phyloP scores from a whole-genome alignment of 139 green algal species.

The Chlorella ohadii region DNA sequence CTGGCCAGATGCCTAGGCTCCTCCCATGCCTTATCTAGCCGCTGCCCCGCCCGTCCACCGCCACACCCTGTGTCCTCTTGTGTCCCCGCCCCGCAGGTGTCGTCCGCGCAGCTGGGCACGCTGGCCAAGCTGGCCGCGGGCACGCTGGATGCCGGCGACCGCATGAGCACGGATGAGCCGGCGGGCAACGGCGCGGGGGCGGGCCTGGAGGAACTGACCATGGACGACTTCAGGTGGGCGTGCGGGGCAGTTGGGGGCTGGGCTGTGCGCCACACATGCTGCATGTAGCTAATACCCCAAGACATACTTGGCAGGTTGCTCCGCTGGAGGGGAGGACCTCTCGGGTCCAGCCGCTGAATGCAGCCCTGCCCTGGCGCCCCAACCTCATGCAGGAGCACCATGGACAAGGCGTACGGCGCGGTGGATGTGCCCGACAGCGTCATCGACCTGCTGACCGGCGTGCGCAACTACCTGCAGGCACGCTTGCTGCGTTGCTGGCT shows the following conservation, averaged over 20 bases:
- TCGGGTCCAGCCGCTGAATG: no score
- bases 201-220: slow-evolving; percentile 44
- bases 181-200: not conserved
- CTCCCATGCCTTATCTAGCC: no score
- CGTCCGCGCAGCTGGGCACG: slow-evolving; percentile 63
- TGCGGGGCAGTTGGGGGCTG: no score
- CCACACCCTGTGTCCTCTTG: no score
- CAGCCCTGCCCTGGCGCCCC: not conserved
- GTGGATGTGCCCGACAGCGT: slow-evolving; percentile 83
- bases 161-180: not conserved
- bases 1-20: no score
- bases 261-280: no score
- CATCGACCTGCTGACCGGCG: slow-evolving; percentile 86
- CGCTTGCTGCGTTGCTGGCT: not conserved
- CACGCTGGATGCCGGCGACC: slow-evolving; percentile 30
- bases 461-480: slow-evolving; percentile 80
- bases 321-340: no score
- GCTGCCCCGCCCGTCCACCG: no score
- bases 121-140: slow-evolving; percentile 81
- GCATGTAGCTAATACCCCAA: no score
- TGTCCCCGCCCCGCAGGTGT: slow-evolving; percentile 53
- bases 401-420: slow-evolving; percentile 43
- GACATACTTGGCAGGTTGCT: no score
- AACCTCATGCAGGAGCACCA: slow-evolving; percentile 50
- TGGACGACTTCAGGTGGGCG: slow-evolving; percentile 67